Percentiles rank a stretch among this genome's conserved stretches.
phyloP scores from a whole-genome alignment of 345 rosid species.

The Isatis tinctoria region DNA sequence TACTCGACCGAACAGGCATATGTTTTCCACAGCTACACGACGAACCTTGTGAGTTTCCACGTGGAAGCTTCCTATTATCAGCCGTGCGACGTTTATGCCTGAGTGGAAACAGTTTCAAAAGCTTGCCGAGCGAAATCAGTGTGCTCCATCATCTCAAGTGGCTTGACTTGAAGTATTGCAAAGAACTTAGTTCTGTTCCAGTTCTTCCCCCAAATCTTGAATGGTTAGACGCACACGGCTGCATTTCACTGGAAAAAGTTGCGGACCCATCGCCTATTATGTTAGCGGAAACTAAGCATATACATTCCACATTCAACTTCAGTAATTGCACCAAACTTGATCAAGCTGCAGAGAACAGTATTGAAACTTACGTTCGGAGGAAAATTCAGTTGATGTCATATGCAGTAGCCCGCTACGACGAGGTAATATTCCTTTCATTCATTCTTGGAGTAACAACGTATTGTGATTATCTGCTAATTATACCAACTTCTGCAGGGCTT shows the following conservation, averaged over 20 bases:
- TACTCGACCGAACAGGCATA: background rate
- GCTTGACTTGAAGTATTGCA: background rate
- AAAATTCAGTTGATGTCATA: background rate
- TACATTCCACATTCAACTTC: background rate
- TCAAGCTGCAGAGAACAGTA: background rate
- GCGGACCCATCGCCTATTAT: background rate
- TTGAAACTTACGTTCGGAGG: background rate
- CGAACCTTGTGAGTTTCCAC: background rate
- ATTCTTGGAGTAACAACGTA: background rate
- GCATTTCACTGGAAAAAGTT: background rate
- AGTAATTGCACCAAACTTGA: background rate
- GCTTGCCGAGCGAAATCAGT: background rate
- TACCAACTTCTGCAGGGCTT: background rate
- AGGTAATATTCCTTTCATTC: background rate
- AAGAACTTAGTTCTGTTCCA: background rate
- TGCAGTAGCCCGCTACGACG: background rate
- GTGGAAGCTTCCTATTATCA: background rate
- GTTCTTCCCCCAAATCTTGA: background rate
- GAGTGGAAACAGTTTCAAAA: background rate
- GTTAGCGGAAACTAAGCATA: background rate
- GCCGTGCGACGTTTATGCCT: background rate
- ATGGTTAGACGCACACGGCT: background rate
- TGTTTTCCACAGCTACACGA: background rate
- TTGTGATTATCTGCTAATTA: background rate
- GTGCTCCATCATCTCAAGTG: background rate